Evolutionary conservation across 495 filamentous ascomycete genomes (phyloP).

Genomic region (Aspergillus carlsbadensis): DNA sequence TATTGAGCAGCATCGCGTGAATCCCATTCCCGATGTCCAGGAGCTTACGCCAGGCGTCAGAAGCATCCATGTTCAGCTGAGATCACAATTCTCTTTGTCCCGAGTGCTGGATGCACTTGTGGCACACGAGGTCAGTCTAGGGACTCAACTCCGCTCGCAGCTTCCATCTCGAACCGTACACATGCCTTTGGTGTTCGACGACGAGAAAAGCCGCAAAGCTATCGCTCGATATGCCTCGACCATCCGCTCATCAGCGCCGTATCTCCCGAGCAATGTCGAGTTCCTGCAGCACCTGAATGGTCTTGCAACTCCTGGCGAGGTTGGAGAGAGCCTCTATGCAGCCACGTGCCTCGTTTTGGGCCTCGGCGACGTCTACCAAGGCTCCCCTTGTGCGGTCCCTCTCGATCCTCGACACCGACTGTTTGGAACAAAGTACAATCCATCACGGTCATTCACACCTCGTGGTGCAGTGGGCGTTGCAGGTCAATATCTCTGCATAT

Average conservation of each 20-base stretch:
- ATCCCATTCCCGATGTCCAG: conserved; percentile 24
- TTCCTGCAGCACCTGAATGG: conserved; percentile 55
- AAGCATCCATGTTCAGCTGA: conserved; percentile 32
- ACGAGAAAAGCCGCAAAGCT: conserved; percentile 40
- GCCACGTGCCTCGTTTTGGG: conserved; percentile 43
- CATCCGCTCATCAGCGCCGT: conserved; percentile 50
- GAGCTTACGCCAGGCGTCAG: conserved; percentile 25
- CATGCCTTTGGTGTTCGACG: conserved; percentile 50
- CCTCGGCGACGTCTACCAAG: conserved; percentile 48
- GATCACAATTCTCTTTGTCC: conserved; percentile 20
- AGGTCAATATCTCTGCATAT: conserved; percentile 48
- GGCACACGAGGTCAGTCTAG: conserved; percentile 22
- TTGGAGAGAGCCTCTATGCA: conserved; percentile 40
- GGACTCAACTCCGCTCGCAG: conserved; percentile 31
- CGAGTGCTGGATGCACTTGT: conserved; percentile 24
- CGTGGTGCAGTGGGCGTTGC: conserved; percentile 50
- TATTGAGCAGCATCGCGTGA: background rate
- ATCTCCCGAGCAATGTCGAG: conserved; percentile 51
- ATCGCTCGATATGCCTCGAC: conserved; percentile 51
- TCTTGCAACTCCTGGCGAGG: conserved; percentile 33
- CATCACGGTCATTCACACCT: conserved; percentile 51
- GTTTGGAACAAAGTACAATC: conserved; percentile 51
- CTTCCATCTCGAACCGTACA: conserved; percentile 46
- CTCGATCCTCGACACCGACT: conserved; percentile 50
- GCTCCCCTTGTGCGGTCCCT: conserved; percentile 47